Evolutionary conservation across 1,139 yeast genomes (phyloP).

Genomic region (Yamadazyma sp.): DNA sequence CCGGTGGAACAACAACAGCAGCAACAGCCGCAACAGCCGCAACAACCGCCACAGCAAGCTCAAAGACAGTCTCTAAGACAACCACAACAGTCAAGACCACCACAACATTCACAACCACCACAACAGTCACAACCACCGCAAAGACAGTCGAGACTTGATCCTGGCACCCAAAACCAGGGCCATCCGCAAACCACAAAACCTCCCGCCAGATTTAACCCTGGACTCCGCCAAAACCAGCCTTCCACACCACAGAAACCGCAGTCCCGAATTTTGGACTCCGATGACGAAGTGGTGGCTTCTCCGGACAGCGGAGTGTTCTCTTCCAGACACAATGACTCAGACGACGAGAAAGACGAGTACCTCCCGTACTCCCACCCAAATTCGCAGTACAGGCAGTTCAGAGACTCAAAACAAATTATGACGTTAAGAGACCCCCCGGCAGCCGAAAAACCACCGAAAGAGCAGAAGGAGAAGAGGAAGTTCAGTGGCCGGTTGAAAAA

Average conservation of each 20-base stretch:
- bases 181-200: conserved; percentile 5
- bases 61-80: neutral
- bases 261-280: conserved; percentile 60
- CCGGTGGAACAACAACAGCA: conserved; percentile 3
- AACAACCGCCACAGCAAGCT: conserved; percentile 8
- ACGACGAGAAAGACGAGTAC: conserved; percentile 28
- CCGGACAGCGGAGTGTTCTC: conserved; percentile 19
- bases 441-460: conserved; percentile 6
- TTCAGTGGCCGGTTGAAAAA: conserved; percentile 59
- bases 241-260: conserved; percentile 14
- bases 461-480: conserved; percentile 43
- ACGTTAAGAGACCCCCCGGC: conserved; percentile 13
- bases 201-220: neutral
- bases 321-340: conserved; percentile 61
- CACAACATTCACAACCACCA: conserved; percentile 2
- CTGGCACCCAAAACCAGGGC: conserved; percentile 3
- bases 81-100: conserved; percentile 3
- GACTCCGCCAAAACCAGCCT: neutral
- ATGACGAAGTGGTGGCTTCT: conserved; percentile 38
- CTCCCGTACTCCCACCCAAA: conserved; percentile 9
- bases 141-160: neutral
- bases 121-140: conserved; percentile 8
- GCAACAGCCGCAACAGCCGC: neutral
- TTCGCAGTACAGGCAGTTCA: conserved; percentile 4
- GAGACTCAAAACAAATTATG: conserved; percentile 6